Percentiles rank a stretch among this genome's conserved stretches.
These are phyloP conservation scores for Stephanodiscus triporus DNA, from an alignment of 108 stramenopile species.

Conservation along the genomic window DNA sequence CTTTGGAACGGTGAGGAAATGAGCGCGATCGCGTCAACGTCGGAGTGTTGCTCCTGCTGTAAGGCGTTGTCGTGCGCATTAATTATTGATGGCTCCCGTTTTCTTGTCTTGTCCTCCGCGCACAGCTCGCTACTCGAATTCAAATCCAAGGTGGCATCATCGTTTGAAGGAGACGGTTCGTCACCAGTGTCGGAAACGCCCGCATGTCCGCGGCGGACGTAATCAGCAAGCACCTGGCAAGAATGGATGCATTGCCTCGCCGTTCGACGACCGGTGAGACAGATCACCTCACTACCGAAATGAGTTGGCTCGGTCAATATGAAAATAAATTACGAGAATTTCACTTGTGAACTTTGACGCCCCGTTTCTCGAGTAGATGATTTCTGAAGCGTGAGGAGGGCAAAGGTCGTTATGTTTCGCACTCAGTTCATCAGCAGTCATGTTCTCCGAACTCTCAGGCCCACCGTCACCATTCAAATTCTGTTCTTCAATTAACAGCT, in stretches of 20 bases:
- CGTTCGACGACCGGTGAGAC: slow-evolving; percentile 62
- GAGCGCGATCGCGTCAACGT: too few relatives aligned
- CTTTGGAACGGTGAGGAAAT: slow-evolving; percentile 19
- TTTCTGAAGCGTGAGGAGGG: slow-evolving; percentile 71
- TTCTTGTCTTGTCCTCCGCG: neutral
- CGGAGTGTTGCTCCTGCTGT: neutral
- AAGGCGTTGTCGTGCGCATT: neutral
- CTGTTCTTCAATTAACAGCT: slow-evolving; percentile 8
- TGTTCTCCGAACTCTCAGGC: neutral
- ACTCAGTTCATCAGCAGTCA: neutral
- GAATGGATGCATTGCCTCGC: slow-evolving; percentile 54
- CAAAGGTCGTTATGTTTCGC: slow-evolving; percentile 12
- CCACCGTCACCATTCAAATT: neutral
- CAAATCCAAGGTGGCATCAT: slow-evolving; percentile 29
- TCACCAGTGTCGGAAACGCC: slow-evolving; percentile 24
- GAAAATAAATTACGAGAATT: neutral
- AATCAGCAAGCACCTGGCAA: slow-evolving; percentile 38
- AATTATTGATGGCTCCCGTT: neutral
- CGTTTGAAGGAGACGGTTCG: slow-evolving; percentile 27
- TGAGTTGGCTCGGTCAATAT: neutral
- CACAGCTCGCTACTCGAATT: slow-evolving; percentile 44
- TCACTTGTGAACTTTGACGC: neutral
- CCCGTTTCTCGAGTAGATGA: slow-evolving; percentile 37
- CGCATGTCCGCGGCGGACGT: slow-evolving; percentile 42
- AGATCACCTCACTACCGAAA: neutral